These are phyloP conservation scores for Phycomyces nitens DNA, from an alignment of 192 early-diverging fungal genomes.

Conservation along the genomic window DNA sequence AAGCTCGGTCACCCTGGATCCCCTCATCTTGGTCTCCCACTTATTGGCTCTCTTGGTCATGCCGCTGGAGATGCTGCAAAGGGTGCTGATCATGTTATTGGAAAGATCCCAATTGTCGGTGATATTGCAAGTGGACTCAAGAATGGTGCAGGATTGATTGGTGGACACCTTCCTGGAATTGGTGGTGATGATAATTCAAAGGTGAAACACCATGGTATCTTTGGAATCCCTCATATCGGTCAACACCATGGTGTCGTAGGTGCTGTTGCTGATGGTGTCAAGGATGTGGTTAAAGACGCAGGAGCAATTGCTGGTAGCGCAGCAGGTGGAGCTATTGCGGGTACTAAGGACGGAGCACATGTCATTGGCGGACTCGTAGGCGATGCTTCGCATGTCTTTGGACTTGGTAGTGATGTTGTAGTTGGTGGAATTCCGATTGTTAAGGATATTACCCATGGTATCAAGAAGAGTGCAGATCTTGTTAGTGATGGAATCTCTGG, in stretches of 20 bases:
- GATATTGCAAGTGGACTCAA: slow-evolving; percentile 1
- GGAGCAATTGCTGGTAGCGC: not conserved
- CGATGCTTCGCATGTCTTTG: not conserved
- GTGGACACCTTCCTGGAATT: not conserved
- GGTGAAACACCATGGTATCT: not conserved
- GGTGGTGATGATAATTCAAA: too few species aligned
- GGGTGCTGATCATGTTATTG: not conserved
- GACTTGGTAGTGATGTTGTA: not conserved
- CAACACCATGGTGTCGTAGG: not conserved
- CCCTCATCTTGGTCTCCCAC: too few species aligned
- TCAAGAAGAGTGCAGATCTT: not conserved
- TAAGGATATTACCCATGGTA: not conserved
- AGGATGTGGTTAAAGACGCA: not conserved
- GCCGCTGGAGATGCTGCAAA: not conserved
- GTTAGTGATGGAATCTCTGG: too few species aligned
- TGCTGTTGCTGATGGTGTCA: not conserved
- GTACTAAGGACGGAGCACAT: not conserved
- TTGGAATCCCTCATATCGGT: not conserved
- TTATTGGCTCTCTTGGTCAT: not conserved
- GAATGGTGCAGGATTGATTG: not conserved
- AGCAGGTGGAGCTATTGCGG: too few species aligned
- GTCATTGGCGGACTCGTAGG: not conserved
- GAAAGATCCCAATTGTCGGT: not conserved
- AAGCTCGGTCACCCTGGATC: too few species aligned
- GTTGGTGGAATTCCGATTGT: not conserved